Conservation (phyloP, 2,329 filamentous ascomycete species). For the Magnaporthiopsis incrustans region DNA sequence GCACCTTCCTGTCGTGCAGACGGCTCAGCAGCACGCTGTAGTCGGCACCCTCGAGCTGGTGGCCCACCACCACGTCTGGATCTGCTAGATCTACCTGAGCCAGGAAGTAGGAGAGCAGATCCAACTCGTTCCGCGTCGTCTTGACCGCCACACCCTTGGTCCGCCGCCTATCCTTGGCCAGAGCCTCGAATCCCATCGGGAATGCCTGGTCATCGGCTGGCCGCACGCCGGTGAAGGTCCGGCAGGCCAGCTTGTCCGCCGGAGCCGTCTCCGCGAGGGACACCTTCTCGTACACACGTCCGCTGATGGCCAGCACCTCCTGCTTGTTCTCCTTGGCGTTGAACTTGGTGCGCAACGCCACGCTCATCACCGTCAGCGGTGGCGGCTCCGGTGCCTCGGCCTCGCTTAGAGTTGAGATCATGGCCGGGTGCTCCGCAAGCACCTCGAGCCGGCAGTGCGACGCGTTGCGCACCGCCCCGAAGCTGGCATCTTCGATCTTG, state of each 20-base stretch:
- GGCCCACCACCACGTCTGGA: conserved; percentile 87
- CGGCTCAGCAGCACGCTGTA: conserved; percentile 85
- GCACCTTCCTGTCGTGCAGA: conserved; percentile 81
- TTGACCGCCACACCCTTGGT: conserved; percentile 60
- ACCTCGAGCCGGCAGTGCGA: conserved; percentile 97
- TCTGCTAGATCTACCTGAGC: conserved; percentile 82
- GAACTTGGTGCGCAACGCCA: conserved; percentile 79
- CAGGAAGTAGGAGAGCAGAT: conserved; percentile 81
- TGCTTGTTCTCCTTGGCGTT: conserved; percentile 93
- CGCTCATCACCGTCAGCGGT: conserved; percentile 90
- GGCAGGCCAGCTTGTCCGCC: conserved; percentile 79
- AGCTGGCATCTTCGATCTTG: conserved; percentile 79
- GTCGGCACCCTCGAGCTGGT: conserved; percentile 95
- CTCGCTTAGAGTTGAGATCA: conserved; percentile 65
- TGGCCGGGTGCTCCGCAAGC: conserved; percentile 67
- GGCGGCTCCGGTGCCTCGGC: conserved; percentile 71
- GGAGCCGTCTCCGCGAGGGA: conserved; percentile 80
- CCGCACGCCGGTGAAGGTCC: conserved; percentile 85
- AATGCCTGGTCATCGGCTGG: conserved; percentile 63
- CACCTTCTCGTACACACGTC: conserved; percentile 86
- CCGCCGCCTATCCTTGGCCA: conserved; percentile 58
- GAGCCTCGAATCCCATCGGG: conserved; percentile 76
- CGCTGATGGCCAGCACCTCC: conserved; percentile 86
- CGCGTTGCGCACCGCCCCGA: conserved; percentile 76
- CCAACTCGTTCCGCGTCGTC: conserved; percentile 73